Percentiles rank a stretch among this genome's conserved stretches.
These are phyloP conservation scores for Cnidoscolus chayamansa DNA, from an alignment of 441 rosid species.

Conservation along the genomic window DNA sequence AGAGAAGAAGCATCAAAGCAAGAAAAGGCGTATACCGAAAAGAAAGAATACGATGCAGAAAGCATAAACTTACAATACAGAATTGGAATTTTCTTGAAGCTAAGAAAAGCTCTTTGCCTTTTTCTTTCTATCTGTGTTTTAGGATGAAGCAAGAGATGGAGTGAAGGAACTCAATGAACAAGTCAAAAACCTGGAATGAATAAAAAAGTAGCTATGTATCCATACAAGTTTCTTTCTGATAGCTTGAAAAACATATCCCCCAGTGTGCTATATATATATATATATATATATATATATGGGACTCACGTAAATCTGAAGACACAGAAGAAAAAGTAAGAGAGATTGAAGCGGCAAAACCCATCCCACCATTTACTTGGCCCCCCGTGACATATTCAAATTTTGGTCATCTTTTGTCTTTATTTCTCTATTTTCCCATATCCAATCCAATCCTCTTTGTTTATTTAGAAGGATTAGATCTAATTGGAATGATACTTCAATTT, in stretches of 20 bases:
- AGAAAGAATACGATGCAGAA: conserved; percentile 25
- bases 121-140: conserved; percentile 25
- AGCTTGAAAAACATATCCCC: neutral
- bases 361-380: conserved; percentile 11
- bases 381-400: conserved; percentile 8
- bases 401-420: neutral
- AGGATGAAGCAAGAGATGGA: conserved; percentile 53
- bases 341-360: conserved; percentile 12
- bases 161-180: conserved; percentile 33
- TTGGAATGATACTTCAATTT: too few species aligned
- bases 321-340: neutral
- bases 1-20: conserved; percentile 20
- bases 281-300: neutral
- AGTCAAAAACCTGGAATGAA: neutral
- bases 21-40: conserved; percentile 17
- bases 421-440: neutral
- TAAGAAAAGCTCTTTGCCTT: conserved; percentile 38
- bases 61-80: conserved; percentile 63
- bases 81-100: conserved; percentile 57
- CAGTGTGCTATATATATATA: neutral
- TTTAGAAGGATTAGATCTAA: neutral
- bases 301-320: neutral
- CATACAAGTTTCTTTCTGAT: neutral
- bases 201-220: neutral
- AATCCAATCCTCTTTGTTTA: neutral